phyloP scores from a whole-genome alignment of 257 asterid species.

The Penstemon eatonii region DNA sequence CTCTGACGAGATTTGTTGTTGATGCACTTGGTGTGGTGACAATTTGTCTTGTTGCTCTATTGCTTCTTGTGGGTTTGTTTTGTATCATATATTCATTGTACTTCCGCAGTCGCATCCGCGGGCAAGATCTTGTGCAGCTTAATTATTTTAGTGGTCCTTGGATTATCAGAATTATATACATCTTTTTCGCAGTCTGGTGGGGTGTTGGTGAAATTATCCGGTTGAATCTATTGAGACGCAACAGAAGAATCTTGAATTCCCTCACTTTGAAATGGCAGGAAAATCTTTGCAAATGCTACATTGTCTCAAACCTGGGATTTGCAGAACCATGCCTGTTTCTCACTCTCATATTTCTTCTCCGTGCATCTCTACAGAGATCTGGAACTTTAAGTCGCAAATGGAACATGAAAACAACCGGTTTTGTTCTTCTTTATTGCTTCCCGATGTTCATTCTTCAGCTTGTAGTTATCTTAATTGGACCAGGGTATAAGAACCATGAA shows the following conservation, averaged over 20 bases:
- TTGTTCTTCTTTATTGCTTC: constrained; percentile 60
- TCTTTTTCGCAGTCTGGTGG: constrained; percentile 68
- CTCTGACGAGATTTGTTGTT: constrained; percentile 68
- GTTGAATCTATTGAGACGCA: constrained; percentile 51
- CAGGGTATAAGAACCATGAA: constrained; percentile 33
- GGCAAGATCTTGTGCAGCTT: constrained; percentile 50
- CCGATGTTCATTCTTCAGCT: constrained; percentile 75
- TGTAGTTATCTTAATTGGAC: constrained; percentile 51
- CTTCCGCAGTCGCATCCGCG: constrained; percentile 40
- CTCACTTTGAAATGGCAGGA: constrained; percentile 70
- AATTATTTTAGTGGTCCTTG: constrained; percentile 80
- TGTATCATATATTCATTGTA: constrained; percentile 58
- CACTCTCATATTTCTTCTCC: constrained; percentile 69
- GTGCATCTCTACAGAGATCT: constrained; percentile 66
- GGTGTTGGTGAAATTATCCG: constrained; percentile 75
- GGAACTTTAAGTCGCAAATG: constrained; percentile 62
- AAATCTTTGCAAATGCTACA: constrained; percentile 72
- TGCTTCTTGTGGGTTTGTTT: constrained; percentile 60
- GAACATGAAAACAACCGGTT: constrained; percentile 64
- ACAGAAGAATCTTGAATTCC: constrained; percentile 44
- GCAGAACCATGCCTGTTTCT: constrained; percentile 84
- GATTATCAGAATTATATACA: constrained; percentile 57
- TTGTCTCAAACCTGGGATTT: constrained; percentile 78
- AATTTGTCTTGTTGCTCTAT: constrained; percentile 59
- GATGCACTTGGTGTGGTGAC: constrained; percentile 96